A percentile compares a stretch with the other conserved stretches of the same genome.
Conservation (phyloP, 495 filamentous ascomycete genomes). For the Pyrenopolyporus hunteri region DNA sequence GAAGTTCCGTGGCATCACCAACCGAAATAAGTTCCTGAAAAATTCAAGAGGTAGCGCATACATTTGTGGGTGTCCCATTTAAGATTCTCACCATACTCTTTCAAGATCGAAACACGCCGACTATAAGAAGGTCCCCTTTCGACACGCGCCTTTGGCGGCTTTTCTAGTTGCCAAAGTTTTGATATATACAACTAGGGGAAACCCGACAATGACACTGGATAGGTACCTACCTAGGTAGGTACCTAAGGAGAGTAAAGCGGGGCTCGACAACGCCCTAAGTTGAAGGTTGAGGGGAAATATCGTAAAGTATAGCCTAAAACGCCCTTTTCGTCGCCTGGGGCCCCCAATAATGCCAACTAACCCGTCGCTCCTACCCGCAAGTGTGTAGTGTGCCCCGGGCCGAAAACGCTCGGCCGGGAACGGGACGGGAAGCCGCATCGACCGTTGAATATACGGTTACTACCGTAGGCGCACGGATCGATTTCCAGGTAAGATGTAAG, state of each 20-base stretch:
- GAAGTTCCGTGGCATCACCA: no score
- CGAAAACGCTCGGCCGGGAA: background rate
- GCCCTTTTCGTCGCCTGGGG: background rate
- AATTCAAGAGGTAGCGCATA: no score
- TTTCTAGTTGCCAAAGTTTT: background rate
- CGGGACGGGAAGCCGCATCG: constrained; percentile 6
- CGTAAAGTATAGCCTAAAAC: background rate
- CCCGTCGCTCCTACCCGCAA: background rate
- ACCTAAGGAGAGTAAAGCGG: no score
- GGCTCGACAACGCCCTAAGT: no score
- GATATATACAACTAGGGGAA: constrained; percentile 6
- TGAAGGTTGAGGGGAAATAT: no score
- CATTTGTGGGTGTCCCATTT: no score
- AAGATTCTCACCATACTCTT: no score
- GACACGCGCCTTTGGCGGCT: background rate
- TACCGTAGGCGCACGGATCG: background rate
- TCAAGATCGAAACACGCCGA: no score
- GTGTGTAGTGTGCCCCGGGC: background rate
- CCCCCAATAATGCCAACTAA: background rate
- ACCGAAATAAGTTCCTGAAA: no score
- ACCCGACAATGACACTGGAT: background rate
- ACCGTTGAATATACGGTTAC: background rate
- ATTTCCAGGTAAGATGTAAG: no score
- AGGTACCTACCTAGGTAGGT: background rate
- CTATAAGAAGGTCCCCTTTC: no score